These are phyloP conservation scores for Hypoxylon crocopeplum DNA, from an alignment of 495 filamentous ascomycete species.

Conservation along the genomic window DNA sequence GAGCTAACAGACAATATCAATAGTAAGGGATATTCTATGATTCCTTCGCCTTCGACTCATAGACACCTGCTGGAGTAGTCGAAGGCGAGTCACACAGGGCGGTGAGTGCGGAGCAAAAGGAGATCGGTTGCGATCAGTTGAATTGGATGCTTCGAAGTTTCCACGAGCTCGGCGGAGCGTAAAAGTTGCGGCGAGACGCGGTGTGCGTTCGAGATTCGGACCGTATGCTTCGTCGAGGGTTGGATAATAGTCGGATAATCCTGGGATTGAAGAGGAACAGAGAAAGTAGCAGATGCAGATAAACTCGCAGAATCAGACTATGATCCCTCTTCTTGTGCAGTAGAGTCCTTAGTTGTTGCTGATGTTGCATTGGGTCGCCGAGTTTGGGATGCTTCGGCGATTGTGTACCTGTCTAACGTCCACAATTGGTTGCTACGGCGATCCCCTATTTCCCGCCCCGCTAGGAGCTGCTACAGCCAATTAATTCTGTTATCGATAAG, in stretches of 20 bases:
- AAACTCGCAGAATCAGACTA: constrained; percentile 12
- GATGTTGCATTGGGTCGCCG: constrained; percentile 33
- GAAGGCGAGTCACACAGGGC: constrained; percentile 19
- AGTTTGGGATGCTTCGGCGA: constrained; percentile 30
- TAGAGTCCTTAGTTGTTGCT: not conserved
- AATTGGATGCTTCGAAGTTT: constrained; percentile 19
- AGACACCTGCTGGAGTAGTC: constrained; percentile 5
- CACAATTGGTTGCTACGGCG: constrained; percentile 42
- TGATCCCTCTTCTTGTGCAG: not conserved
- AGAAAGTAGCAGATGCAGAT: constrained; percentile 9
- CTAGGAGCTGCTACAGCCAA: no score
- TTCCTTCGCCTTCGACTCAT: constrained; percentile 37
- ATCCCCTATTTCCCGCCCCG: constrained; percentile 34
- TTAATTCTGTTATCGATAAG: no score
- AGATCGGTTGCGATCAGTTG: constrained; percentile 25
- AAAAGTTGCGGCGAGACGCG: constrained; percentile 4
- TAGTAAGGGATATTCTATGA: constrained; percentile 38
- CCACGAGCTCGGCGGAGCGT: constrained; percentile 20
- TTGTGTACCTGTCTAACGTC: constrained; percentile 28
- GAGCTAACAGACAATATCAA: constrained; percentile 22
- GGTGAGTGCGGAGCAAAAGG: constrained; percentile 43
- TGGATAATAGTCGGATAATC: not conserved
- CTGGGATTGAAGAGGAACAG: not conserved
- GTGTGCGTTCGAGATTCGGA: not conserved
- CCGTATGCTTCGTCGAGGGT: constrained; percentile 1